A percentile compares a stretch with the other conserved stretches of the same genome.
Conservation (phyloP, 176 grass and related monocot genomes). For the Hsuehochloa calcarea region DNA sequence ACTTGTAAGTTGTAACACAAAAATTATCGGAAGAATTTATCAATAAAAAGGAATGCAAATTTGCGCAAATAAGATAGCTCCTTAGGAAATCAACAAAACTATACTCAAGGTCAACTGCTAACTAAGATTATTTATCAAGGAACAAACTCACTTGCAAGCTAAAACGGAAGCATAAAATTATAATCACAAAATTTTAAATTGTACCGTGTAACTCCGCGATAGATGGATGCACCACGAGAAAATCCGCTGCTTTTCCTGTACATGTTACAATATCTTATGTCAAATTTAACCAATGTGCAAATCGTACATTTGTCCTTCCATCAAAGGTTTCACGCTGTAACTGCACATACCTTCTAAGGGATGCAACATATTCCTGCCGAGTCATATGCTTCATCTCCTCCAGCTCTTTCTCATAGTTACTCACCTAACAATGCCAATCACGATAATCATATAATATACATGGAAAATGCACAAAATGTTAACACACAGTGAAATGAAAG, state of each 20-base stretch:
- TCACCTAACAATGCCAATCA: slow-evolving; percentile 29
- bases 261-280: background rate
- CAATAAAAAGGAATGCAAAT: background rate
- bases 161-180: background rate
- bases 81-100: background rate
- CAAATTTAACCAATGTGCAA: background rate
- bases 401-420: slow-evolving; percentile 67
- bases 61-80: background rate
- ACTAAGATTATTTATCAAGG: background rate
- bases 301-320: background rate
- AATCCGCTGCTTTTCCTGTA: slow-evolving; percentile 78
- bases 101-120: background rate
- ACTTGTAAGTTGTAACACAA: background rate
- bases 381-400: slow-evolving; percentile 83
- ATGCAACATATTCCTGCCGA: slow-evolving; percentile 78
- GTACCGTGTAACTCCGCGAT: slow-evolving; percentile 79
- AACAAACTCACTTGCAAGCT: background rate
- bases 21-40: background rate
- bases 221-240: slow-evolving; percentile 37
- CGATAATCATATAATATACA: background rate
- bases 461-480: background rate
- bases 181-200: background rate
- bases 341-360: slow-evolving; percentile 54
- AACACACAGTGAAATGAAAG: background rate
- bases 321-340: background rate